phyloP scores from a whole-genome alignment of 129 eudicot genomes.

The Arctium minus region DNA sequence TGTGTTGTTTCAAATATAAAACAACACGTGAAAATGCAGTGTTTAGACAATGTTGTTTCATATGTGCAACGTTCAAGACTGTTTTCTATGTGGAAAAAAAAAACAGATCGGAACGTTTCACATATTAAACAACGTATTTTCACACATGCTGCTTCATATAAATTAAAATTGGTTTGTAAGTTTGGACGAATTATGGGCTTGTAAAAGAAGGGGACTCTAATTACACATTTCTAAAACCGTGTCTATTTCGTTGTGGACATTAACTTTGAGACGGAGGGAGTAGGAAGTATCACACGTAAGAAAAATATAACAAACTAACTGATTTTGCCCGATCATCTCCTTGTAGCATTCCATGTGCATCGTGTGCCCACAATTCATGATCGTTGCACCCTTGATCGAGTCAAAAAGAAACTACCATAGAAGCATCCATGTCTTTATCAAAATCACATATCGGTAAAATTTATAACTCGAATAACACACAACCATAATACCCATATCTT shows the following conservation, averaged over 20 bases:
- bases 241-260: background rate
- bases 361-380: slow-evolving; percentile 85
- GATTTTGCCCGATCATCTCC: slow-evolving; percentile 63
- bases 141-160: background rate
- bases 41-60: background rate
- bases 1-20: background rate
- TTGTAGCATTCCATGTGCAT: slow-evolving; percentile 63
- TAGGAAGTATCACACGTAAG: background rate
- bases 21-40: background rate
- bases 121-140: background rate
- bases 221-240: background rate
- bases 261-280: background rate
- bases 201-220: background rate
- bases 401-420: slow-evolving; percentile 79
- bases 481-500: background rate
- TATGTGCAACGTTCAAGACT: background rate
- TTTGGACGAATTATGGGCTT: too few species aligned
- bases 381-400: slow-evolving; percentile 53
- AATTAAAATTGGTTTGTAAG: too few species aligned
- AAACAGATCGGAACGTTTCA: background rate
- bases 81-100: background rate
- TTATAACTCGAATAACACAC: background rate
- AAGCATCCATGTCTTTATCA: slow-evolving; percentile 1
- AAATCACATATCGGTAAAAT: background rate
- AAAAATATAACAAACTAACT: slow-evolving; percentile 37